These are phyloP conservation scores for Bacidia rubella DNA, from an alignment of 495 filamentous ascomycete species.

Conservation along the genomic window DNA sequence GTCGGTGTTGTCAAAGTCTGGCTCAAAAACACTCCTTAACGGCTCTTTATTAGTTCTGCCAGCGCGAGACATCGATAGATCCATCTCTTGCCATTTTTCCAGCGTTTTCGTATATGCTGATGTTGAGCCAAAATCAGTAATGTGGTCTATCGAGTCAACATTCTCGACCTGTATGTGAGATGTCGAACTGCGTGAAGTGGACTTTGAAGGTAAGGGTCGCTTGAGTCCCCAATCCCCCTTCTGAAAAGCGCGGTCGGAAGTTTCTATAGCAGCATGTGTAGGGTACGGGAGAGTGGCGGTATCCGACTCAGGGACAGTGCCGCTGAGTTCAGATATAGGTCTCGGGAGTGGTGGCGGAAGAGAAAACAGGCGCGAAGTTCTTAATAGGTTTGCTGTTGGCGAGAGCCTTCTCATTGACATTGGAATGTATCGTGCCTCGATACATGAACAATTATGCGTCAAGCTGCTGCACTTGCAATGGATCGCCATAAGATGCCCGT, in stretches of 20 bases:
- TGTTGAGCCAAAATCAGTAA: slow-evolving; percentile 80
- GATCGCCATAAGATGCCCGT: background rate
- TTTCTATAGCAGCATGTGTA: slow-evolving; percentile 74
- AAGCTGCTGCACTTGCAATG: no score
- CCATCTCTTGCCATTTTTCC: slow-evolving; percentile 75
- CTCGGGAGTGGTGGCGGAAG: slow-evolving; percentile 42
- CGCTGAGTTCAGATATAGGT: slow-evolving; percentile 28
- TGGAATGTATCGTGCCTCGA: background rate
- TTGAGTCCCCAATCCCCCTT: slow-evolving; percentile 94
- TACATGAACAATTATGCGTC: background rate
- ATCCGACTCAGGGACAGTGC: slow-evolving; percentile 36
- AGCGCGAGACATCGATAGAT: slow-evolving; percentile 47
- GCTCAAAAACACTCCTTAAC: slow-evolving; percentile 37
- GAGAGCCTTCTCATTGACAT: slow-evolving; percentile 40
- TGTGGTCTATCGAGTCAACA: slow-evolving; percentile 78
- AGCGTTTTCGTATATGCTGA: slow-evolving; percentile 70
- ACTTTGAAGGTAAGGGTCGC: slow-evolving; percentile 60
- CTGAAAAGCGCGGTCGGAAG: slow-evolving; percentile 55
- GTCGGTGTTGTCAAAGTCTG: slow-evolving; percentile 34
- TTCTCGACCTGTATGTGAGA: slow-evolving; percentile 57
- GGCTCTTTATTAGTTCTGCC: slow-evolving; percentile 17
- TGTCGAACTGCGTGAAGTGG: slow-evolving; percentile 51
- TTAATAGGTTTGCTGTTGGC: slow-evolving; percentile 50
- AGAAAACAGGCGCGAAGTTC: slow-evolving; percentile 52
- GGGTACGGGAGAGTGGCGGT: slow-evolving; percentile 66